phyloP scores from a whole-genome alignment of 2,329 filamentous ascomycete genomes.

The Periconia macrospinosa region DNA sequence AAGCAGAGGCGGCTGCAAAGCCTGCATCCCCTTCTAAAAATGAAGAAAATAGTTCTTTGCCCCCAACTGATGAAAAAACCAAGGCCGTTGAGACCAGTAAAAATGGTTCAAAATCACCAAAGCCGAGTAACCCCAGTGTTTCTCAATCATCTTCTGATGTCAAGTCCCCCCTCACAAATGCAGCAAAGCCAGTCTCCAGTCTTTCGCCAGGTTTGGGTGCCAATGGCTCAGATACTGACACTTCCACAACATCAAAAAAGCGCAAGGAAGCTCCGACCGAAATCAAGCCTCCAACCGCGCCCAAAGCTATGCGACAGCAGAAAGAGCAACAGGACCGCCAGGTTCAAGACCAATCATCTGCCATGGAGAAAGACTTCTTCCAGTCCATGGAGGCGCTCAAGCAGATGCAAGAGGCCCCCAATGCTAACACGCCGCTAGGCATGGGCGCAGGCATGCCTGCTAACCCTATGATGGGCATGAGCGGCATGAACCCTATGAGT shows the following conservation, averaged over 20 bases:
- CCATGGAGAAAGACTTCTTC: constrained; percentile 45
- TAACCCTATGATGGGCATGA: constrained; percentile 45
- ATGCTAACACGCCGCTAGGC: constrained; percentile 39
- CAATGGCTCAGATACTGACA: constrained; percentile 39
- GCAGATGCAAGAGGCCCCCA: constrained; percentile 17
- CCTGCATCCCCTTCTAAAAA: constrained; percentile 28
- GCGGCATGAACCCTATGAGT: constrained; percentile 37
- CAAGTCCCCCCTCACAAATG: constrained; percentile 25
- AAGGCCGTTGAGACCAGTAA: constrained; percentile 23
- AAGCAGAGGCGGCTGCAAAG: constrained; percentile 30
- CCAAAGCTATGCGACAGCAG: constrained; percentile 49
- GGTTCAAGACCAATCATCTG: constrained; percentile 56
- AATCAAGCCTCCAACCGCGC: constrained; percentile 49
- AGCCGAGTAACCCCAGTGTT: constrained; percentile 15
- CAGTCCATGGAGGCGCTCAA: constrained; percentile 50
- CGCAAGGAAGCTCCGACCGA: constrained; percentile 75
- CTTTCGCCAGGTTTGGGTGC: constrained; percentile 35
- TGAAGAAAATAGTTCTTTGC: constrained; percentile 27
- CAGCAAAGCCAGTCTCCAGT: constrained; percentile 27
- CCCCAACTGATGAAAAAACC: constrained; percentile 21
- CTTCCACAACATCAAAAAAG: constrained; percentile 64
- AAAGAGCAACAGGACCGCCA: constrained; percentile 40
- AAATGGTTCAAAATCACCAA: constrained; percentile 20
- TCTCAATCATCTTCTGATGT: constrained; percentile 20
- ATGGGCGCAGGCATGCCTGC: constrained; percentile 19